Percentiles rank a stretch among this genome's conserved stretches.
Evolutionary conservation across 208 protist species (phyloP).

Genomic region (Trypanosoma cruzi): DNA sequence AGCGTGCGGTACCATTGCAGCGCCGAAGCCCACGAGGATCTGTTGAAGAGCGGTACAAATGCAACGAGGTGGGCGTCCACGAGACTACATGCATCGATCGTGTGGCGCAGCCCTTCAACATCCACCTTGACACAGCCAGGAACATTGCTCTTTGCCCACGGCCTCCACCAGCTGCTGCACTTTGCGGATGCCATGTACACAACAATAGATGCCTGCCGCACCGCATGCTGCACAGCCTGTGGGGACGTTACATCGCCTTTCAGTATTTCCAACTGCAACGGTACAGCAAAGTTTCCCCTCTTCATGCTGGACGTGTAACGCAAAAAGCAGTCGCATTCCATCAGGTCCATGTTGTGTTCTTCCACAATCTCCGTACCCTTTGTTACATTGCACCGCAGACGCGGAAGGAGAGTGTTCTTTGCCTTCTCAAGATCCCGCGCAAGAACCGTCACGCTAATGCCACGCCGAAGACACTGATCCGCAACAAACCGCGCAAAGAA

Average conservation of each 20-base stretch:
- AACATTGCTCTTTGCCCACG: background rate
- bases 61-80: slow-evolving; percentile 72
- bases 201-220: slow-evolving; percentile 54
- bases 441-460: slow-evolving; percentile 67
- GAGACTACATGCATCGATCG: slow-evolving; percentile 53
- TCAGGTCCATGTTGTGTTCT: background rate
- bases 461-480: slow-evolving; percentile 65
- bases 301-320: slow-evolving; percentile 9
- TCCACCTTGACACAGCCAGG: slow-evolving; percentile 9
- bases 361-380: slow-evolving; percentile 21
- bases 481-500: slow-evolving; percentile 65
- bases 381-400: slow-evolving; percentile 34
- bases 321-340: background rate
- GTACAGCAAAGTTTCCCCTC: background rate
- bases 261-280: slow-evolving; percentile 44
- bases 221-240: slow-evolving; percentile 51
- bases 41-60: slow-evolving; percentile 66
- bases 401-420: slow-evolving; percentile 45
- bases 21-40: slow-evolving; percentile 47
- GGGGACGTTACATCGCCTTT: slow-evolving; percentile 40
- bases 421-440: slow-evolving; percentile 47
- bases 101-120: slow-evolving; percentile 42
- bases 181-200: slow-evolving; percentile 51
- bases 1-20: slow-evolving; percentile 66
- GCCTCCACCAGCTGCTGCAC: slow-evolving; percentile 3